These are phyloP conservation scores for Eucalyptus cloeziana DNA, from an alignment of 345 rosid genomes.

Conservation along the genomic window DNA sequence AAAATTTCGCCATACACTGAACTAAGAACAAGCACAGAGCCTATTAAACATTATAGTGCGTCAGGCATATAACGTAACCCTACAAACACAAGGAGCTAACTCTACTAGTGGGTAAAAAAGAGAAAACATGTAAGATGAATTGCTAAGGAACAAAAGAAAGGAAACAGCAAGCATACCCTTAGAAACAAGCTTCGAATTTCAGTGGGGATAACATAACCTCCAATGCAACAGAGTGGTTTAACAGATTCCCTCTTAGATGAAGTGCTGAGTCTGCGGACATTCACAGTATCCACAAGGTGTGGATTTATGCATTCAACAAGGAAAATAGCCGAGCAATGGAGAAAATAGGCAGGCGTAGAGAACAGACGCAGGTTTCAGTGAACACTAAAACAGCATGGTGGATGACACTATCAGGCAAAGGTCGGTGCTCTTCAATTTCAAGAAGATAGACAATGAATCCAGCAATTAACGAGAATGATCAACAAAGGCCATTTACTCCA, in stretches of 20 bases:
- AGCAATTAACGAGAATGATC: background rate
- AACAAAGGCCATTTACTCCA: background rate
- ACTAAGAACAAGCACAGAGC: background rate
- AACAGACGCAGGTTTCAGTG: background rate
- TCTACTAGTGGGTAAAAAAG: background rate
- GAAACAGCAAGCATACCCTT: background rate
- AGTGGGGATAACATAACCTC: background rate
- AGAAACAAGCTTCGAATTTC: background rate
- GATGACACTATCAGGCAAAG: background rate
- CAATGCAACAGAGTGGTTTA: background rate
- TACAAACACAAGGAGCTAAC: background rate
- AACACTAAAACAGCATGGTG: background rate
- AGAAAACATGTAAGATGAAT: background rate
- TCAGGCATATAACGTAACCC: background rate
- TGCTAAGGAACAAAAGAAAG: background rate
- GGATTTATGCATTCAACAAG: background rate
- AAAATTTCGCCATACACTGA: background rate
- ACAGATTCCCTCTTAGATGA: background rate
- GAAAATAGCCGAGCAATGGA: background rate
- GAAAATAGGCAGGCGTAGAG: background rate
- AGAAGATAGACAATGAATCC: background rate
- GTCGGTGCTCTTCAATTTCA: background rate
- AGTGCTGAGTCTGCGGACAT: background rate
- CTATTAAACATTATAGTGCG: background rate
- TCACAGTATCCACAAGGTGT: background rate